A percentile compares a stretch with the other conserved stretches of the same genome.
phyloP scores from a whole-genome alignment of 192 early-diverging fungal genomes.

The Gigaspora rosea region DNA sequence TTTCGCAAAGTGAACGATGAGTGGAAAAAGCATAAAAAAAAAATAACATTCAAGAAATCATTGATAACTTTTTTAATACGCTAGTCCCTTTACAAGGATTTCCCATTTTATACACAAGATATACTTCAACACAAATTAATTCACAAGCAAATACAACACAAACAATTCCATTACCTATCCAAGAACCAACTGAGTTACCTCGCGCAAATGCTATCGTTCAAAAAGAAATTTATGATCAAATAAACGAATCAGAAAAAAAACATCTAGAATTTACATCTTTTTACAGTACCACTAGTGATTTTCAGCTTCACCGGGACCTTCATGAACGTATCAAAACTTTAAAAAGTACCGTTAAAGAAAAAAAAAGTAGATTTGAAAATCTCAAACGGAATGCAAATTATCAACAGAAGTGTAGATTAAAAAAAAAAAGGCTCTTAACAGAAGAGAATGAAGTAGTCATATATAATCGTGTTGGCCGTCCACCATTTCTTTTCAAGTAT shows the following conservation, averaged over 20 bases:
- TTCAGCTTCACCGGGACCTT: background rate
- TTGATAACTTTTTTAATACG: background rate
- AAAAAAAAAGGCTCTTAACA: background rate
- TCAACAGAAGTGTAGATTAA: background rate
- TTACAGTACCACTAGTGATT: no score
- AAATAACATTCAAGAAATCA: background rate
- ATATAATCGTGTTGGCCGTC: background rate
- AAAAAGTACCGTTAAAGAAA: background rate
- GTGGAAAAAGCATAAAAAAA: constrained; percentile 1
- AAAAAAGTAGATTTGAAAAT: background rate
- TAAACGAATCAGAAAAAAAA: no score
- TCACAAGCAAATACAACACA: background rate
- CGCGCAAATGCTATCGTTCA: no score
- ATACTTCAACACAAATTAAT: background rate
- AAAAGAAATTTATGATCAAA: no score
- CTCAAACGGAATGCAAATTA: background rate
- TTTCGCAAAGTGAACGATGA: background rate
- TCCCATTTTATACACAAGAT: background rate
- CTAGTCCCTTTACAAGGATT: background rate
- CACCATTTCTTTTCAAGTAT: background rate
- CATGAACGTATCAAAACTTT: background rate
- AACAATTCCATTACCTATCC: no score
- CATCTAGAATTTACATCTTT: no score
- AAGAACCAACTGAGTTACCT: no score
- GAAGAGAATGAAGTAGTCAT: background rate